These are phyloP conservation scores for Fusarium sp. DNA, from an alignment of 2,329 filamentous ascomycete species.

Conservation along the genomic window DNA sequence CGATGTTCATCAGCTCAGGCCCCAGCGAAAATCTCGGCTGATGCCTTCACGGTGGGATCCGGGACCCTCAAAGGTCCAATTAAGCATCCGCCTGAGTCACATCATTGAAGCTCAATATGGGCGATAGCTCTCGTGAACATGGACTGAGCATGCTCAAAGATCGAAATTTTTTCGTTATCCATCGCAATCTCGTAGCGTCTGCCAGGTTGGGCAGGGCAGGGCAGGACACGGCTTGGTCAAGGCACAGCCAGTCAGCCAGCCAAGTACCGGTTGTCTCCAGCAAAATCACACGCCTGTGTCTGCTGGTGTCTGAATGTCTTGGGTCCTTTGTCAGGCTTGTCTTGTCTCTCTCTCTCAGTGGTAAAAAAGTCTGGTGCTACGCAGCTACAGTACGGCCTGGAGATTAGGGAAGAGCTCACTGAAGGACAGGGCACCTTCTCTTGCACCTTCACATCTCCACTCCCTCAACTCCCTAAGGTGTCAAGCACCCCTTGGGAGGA, in stretches of 20 bases:
- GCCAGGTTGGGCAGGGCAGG: constrained; percentile 7
- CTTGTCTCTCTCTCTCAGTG: constrained; percentile 12
- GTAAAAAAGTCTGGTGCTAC: constrained; percentile 4
- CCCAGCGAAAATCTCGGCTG: constrained; percentile 44
- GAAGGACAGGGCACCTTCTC: constrained; percentile 14
- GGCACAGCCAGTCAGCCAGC: constrained; percentile 27
- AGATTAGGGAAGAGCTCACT: constrained; percentile 16
- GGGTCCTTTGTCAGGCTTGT: constrained; percentile 23
- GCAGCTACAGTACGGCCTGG: neutral
- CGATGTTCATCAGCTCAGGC: constrained; percentile 44
- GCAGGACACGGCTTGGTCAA: constrained; percentile 13
- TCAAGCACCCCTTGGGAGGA: constrained; percentile 17
- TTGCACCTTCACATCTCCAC: constrained; percentile 29
- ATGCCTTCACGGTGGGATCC: constrained; percentile 43
- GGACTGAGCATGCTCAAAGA: constrained; percentile 30
- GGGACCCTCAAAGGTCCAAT: constrained; percentile 39
- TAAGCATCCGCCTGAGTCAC: constrained; percentile 42
- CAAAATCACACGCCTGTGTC: constrained; percentile 43
- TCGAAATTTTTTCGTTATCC: constrained; percentile 31
- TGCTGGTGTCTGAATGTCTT: constrained; percentile 41
- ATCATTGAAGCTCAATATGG: constrained; percentile 38
- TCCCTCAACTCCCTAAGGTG: constrained; percentile 25
- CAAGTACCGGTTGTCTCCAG: constrained; percentile 22
- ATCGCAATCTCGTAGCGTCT: constrained; percentile 32
- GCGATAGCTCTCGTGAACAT: constrained; percentile 31